A percentile compares a stretch with the other conserved stretches of the same genome.
These are phyloP conservation scores for Rhodotorula sp. DNA, from an alignment of 1,284 basidiomycete genomes.

Conservation along the genomic window DNA sequence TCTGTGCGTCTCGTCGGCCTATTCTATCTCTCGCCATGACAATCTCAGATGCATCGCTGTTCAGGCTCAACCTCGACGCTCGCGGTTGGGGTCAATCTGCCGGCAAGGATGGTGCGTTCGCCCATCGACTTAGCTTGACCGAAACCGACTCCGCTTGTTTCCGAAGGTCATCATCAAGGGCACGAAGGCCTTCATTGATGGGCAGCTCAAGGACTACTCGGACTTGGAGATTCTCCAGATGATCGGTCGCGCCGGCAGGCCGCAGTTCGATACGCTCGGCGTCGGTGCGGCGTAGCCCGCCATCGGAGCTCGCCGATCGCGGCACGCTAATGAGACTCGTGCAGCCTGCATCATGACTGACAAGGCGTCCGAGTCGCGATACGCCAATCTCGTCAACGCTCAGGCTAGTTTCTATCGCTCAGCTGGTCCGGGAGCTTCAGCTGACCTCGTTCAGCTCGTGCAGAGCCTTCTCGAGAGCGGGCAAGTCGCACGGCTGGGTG, in stretches of 20 bases:
- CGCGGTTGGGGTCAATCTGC: slow-evolving; percentile 81
- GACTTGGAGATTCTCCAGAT: slow-evolving; percentile 75
- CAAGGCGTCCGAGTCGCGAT: slow-evolving; percentile 67
- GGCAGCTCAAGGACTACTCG: slow-evolving; percentile 65
- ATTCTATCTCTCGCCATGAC: not conserved
- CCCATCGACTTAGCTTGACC: too few species aligned
- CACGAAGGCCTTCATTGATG: slow-evolving; percentile 60
- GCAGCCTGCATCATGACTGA: slow-evolving; percentile 78
- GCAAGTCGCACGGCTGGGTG: slow-evolving; percentile 1
- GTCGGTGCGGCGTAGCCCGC: slow-evolving; percentile 23
- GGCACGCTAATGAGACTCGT: slow-evolving; percentile 52
- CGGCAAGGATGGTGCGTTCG: slow-evolving; percentile 43
- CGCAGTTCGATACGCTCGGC: slow-evolving; percentile 72
- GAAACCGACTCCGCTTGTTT: slow-evolving; percentile 65
- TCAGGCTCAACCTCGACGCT: slow-evolving; percentile 61
- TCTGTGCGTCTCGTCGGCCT: slow-evolving; percentile 59
- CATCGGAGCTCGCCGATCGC: not conserved
- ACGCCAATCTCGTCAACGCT: slow-evolving; percentile 52
- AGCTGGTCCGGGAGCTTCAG: too few species aligned
- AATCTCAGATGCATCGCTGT: not conserved
- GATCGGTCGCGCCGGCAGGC: slow-evolving; percentile 70
- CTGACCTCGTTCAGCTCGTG: not conserved
- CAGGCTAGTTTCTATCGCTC: slow-evolving; percentile 24
- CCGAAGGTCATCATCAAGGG: slow-evolving; percentile 71
- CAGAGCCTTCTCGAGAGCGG: slow-evolving; percentile 75